These are phyloP conservation scores for Vanderwaltozyma verrucispora DNA, from an alignment of 805 yeast genomes.

Conservation along the genomic window DNA sequence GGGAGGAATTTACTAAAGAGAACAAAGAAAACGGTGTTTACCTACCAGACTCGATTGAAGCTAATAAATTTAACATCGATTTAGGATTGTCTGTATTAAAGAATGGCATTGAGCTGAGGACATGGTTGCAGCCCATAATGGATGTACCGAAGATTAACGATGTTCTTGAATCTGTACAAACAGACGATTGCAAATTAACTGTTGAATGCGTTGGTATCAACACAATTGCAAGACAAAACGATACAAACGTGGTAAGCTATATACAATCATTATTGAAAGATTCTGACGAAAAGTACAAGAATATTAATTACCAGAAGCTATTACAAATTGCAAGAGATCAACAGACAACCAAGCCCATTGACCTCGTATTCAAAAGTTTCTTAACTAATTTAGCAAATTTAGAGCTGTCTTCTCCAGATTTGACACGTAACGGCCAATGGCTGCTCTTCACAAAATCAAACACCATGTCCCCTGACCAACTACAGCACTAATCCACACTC, in stretches of 20 bases:
- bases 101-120: not conserved
- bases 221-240: not conserved
- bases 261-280: slow-evolving; percentile 19
- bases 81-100: not conserved
- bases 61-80: not conserved
- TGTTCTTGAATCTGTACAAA: not conserved
- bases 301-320: slow-evolving; percentile 18
- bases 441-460: slow-evolving; percentile 8
- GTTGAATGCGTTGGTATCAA: slow-evolving; percentile 2
- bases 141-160: not conserved
- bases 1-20: slow-evolving; percentile 5
- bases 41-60: slow-evolving; percentile 1
- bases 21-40: not conserved
- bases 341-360: slow-evolving; percentile 1
- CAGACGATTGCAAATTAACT: not conserved
- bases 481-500: too few species aligned
- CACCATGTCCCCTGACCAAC: not conserved
- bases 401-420: slow-evolving; percentile 9
- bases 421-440: slow-evolving; percentile 10
- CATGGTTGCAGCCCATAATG: not conserved
- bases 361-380: slow-evolving; percentile 6
- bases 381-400: slow-evolving; percentile 11
- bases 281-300: slow-evolving; percentile 14
- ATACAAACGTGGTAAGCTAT: not conserved
- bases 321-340: slow-evolving; percentile 16